phyloP scores from a whole-genome alignment of 2,329 filamentous ascomycete genomes.

The Fusarium caatingaense region DNA sequence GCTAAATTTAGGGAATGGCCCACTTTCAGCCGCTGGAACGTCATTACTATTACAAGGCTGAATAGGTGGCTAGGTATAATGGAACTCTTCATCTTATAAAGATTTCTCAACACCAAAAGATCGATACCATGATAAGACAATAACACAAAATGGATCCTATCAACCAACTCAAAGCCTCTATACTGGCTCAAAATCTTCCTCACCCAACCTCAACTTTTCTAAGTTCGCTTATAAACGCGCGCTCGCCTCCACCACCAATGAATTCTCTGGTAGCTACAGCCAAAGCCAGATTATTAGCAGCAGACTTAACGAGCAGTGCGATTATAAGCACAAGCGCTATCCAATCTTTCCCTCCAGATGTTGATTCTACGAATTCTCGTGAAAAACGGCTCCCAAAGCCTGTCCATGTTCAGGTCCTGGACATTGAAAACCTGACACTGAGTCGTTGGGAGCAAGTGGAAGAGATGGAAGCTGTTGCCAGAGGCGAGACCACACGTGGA shows the following conservation, averaged over 20 bases:
- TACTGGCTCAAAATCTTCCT: constrained; percentile 67
- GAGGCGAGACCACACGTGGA: constrained; percentile 79
- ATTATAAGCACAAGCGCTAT: constrained; percentile 58
- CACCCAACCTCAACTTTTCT: constrained; percentile 69
- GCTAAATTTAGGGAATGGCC: constrained; percentile 38
- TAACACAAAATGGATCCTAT: constrained; percentile 47
- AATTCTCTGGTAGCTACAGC: constrained; percentile 82
- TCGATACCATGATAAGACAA: constrained; percentile 4
- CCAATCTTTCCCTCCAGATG: constrained; percentile 63
- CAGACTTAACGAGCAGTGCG: constrained; percentile 72
- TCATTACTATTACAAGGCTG: constrained; percentile 43
- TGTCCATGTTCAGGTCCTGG: constrained; percentile 83
- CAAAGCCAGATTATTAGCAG: constrained; percentile 80
- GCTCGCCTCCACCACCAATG: constrained; percentile 69
- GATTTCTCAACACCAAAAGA: constrained; percentile 23
- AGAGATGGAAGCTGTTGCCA: constrained; percentile 76
- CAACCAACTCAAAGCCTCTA: constrained; percentile 63
- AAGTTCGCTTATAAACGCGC: constrained; percentile 67
- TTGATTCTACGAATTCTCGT: constrained; percentile 63
- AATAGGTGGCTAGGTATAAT: background rate
- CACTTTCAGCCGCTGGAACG: constrained; percentile 41
- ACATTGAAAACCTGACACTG: constrained; percentile 83
- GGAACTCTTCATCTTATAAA: background rate
- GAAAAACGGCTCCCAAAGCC: constrained; percentile 69
- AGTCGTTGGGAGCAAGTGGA: constrained; percentile 91